Conservation (phyloP, 129 eudicot species). For the Scalesia atractyloides region DNA sequence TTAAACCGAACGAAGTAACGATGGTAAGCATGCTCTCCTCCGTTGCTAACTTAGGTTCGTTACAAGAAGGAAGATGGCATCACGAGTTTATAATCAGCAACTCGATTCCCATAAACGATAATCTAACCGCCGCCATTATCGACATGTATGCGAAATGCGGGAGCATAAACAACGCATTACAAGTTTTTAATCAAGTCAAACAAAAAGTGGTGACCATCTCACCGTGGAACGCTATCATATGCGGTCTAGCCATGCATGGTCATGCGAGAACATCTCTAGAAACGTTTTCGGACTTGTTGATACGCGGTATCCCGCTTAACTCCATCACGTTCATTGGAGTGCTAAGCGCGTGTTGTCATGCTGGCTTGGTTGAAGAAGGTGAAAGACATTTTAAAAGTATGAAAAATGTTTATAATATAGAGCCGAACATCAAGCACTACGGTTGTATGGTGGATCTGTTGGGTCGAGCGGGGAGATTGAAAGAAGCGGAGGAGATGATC, state of each 20-base stretch:
- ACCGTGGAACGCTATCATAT: constrained; percentile 93
- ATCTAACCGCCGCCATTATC: constrained; percentile 74
- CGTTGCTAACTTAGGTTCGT: constrained; percentile 63
- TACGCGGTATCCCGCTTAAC: constrained; percentile 41
- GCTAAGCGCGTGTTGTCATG: constrained; percentile 90
- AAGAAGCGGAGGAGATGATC: constrained; percentile 72
- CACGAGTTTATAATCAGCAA: constrained; percentile 60
- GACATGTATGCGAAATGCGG: constrained; percentile 98
- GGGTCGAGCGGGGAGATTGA: constrained; percentile 78
- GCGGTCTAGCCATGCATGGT: constrained; percentile 95
- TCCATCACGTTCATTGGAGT: constrained; percentile 90
- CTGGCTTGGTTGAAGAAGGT: constrained; percentile 76
- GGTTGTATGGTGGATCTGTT: constrained; percentile 96
- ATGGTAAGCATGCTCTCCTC: constrained; percentile 93
- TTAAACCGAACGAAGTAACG: constrained; percentile 78
- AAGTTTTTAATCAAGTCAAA: constrained; percentile 55
- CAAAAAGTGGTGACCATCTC: constrained; percentile 49
- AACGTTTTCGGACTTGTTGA: constrained; percentile 56
- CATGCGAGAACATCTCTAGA: constrained; percentile 62
- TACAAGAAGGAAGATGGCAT: constrained; percentile 68
- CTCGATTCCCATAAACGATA: constrained; percentile 66
- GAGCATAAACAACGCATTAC: constrained; percentile 57
- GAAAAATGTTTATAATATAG: constrained; percentile 53
- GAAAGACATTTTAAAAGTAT: constrained; percentile 58
- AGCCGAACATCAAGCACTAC: constrained; percentile 79